Evolutionary conservation across 306 rosid species (phyloP).

Genomic region (Cucurbita pepo): DNA sequence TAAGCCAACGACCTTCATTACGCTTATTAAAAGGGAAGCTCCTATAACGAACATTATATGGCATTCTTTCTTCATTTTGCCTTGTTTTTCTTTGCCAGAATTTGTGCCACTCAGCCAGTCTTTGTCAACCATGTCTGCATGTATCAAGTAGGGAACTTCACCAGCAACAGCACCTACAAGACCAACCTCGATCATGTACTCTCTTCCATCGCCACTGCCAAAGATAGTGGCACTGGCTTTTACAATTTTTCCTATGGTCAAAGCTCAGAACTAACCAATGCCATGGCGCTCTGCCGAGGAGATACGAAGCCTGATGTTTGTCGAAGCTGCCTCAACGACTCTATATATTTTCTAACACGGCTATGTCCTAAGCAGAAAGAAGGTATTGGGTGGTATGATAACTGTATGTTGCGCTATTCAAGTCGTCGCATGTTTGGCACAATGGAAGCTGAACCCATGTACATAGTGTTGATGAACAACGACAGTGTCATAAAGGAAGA

Average conservation of each 20-base stretch:
- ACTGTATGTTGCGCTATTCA: slow-evolving; percentile 30
- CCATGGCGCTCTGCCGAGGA: slow-evolving; percentile 31
- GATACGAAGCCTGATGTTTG: slow-evolving; percentile 21
- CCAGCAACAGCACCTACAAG: background rate
- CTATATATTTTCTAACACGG: slow-evolving; percentile 1
- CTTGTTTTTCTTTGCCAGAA: background rate
- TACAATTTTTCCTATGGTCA: slow-evolving; percentile 4
- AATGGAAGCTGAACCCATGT: background rate
- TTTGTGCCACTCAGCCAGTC: background rate
- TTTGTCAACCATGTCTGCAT: background rate
- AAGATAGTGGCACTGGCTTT: background rate
- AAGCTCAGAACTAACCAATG: background rate
- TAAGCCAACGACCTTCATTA: background rate
- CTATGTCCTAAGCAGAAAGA: slow-evolving; percentile 26
- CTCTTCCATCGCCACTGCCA: background rate
- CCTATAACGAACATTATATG: too few relatives aligned
- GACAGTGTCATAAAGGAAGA: background rate
- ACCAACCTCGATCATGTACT: background rate
- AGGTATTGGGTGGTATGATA: slow-evolving; percentile 31
- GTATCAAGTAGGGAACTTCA: background rate
- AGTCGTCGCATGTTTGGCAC: slow-evolving; percentile 7
- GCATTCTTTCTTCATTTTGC: background rate
- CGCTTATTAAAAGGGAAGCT: background rate
- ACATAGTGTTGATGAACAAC: too few relatives aligned
- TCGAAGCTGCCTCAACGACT: slow-evolving; percentile 22